phyloP scores from a whole-genome alignment of 2,329 filamentous ascomycete genomes.

The Sporothrix inflata region DNA sequence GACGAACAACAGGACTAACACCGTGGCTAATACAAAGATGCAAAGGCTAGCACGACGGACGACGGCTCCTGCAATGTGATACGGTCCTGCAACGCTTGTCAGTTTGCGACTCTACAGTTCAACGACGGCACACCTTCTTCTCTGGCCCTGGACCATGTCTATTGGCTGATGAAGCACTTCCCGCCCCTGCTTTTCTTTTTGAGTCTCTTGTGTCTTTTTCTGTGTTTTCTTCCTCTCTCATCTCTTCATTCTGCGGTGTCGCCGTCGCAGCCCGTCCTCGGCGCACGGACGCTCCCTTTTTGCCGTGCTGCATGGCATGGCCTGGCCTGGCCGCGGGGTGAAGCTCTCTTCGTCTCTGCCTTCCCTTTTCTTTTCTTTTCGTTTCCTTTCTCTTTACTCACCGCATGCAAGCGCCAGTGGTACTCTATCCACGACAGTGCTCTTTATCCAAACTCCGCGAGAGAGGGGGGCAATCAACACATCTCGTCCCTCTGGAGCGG shows the following conservation, averaged over 20 bases:
- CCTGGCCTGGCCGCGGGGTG: not conserved
- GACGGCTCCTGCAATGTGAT: conserved; percentile 12
- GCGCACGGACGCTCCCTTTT: conserved; percentile 23
- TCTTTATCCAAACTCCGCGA: conserved; percentile 14
- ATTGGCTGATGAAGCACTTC: not conserved
- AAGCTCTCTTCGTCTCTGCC: not conserved
- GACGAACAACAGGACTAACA: not conserved
- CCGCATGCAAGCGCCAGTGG: conserved; percentile 15
- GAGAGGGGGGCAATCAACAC: not conserved
- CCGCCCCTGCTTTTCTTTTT: not conserved
- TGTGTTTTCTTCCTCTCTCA: not conserved
- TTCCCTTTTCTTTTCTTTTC: not conserved
- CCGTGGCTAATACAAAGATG: not conserved
- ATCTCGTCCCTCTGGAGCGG: not conserved
- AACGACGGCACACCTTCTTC: not conserved
- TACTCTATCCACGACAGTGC: conserved; percentile 18
- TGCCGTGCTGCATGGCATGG: conserved; percentile 25
- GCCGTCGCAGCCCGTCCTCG: conserved; percentile 17
- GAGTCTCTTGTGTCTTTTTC: not conserved
- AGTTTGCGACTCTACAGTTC: conserved; percentile 2
- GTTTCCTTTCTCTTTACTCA: not conserved
- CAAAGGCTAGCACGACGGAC: not conserved
- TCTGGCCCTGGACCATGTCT: not conserved
- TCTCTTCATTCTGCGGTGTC: not conserved
- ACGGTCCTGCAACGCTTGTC: conserved; percentile 4